These are phyloP conservation scores for Cyclostephanos tholiformis DNA, from an alignment of 108 stramenopile species.

Conservation along the genomic window DNA sequence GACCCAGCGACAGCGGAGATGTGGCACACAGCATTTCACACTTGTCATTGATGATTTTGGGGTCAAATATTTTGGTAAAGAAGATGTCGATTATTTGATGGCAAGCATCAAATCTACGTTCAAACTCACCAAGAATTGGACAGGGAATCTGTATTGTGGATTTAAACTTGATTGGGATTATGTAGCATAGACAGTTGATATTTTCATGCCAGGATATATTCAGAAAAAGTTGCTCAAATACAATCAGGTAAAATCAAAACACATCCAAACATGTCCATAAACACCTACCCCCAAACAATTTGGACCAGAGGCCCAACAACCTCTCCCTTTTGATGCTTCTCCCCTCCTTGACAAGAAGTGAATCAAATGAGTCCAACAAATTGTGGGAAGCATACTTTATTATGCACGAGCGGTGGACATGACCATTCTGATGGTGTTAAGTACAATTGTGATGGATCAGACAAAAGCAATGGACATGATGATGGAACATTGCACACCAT, in stretches of 20 bases:
- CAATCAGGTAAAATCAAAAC: neutral
- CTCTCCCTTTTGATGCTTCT: neutral
- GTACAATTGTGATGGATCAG: neutral
- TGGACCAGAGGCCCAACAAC: neutral
- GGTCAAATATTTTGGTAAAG: neutral
- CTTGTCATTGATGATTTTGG: neutral
- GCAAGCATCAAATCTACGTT: neutral
- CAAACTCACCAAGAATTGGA: neutral
- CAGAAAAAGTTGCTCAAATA: neutral
- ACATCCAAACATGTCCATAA: neutral
- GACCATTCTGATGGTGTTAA: neutral
- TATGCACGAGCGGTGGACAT: neutral
- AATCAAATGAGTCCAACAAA: neutral
- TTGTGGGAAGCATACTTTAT: neutral
- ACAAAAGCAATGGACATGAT: neutral
- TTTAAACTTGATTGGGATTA: neutral
- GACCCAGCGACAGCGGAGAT: slow-evolving; percentile 36
- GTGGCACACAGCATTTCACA: slow-evolving; percentile 29
- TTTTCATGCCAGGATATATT: neutral
- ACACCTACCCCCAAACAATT: neutral
- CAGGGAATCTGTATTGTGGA: neutral
- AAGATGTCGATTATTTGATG: neutral
- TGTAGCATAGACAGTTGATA: neutral
- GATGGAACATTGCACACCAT: too few species aligned
- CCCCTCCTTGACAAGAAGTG: neutral